Evolutionary conservation across 2,329 filamentous ascomycete genomes (phyloP).

Genomic region (Aureobasidium sp.): DNA sequence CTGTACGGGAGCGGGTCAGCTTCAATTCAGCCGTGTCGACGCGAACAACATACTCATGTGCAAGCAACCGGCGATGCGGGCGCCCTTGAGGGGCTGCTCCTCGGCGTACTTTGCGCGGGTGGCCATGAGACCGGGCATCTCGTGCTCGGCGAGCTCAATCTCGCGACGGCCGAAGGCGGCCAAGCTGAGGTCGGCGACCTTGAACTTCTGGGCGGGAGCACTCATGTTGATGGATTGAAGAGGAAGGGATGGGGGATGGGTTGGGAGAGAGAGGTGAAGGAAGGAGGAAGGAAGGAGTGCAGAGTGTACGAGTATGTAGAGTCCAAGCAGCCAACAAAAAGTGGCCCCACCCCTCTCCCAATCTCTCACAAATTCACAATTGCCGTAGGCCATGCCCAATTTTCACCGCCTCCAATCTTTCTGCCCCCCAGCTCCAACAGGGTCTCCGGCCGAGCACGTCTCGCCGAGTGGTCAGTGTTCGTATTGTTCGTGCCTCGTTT

Average conservation of each 20-base stretch:
- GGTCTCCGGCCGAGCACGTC: background rate
- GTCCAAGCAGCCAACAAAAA: slow-evolving; percentile 9
- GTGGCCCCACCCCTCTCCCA: slow-evolving; percentile 11
- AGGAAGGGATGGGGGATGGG: slow-evolving; percentile 17
- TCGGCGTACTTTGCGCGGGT: slow-evolving; percentile 84
- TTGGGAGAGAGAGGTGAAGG: slow-evolving; percentile 18
- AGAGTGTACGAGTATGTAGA: background rate
- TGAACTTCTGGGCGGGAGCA: slow-evolving; percentile 88
- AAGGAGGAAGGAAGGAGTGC: slow-evolving; percentile 18
- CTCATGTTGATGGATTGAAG: slow-evolving; percentile 43
- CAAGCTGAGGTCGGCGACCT: slow-evolving; percentile 95
- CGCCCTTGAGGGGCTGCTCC: slow-evolving; percentile 90
- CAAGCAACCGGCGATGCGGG: slow-evolving; percentile 93
- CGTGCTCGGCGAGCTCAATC: slow-evolving; percentile 89
- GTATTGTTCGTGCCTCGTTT: background rate
- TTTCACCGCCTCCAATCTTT: slow-evolving; percentile 10
- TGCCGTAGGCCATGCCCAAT: background rate
- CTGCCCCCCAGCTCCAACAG: background rate
- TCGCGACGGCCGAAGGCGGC: slow-evolving; percentile 98
- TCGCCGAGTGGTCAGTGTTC: background rate
- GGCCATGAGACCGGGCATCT: slow-evolving; percentile 96
- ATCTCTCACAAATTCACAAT: slow-evolving; percentile 7
- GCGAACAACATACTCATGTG: slow-evolving; percentile 69
- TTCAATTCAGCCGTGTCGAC: background rate
- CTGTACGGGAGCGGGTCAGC: slow-evolving; percentile 32